Conservation (phyloP, 1,284 basidiomycete genomes). For the Heliocybe sulcata region DNA sequence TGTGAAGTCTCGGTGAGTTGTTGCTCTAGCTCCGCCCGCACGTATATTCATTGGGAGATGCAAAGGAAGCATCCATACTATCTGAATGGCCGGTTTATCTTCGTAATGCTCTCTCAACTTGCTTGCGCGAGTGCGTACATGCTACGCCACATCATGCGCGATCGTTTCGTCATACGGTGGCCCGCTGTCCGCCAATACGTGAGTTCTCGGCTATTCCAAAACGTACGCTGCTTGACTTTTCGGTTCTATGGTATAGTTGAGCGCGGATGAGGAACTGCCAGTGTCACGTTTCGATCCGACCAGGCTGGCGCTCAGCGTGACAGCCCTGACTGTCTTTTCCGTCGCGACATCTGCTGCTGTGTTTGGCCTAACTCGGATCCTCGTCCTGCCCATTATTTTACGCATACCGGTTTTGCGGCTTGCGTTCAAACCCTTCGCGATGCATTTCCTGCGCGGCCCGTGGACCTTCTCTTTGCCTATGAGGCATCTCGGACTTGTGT, state of each 20-base stretch:
- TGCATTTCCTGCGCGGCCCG: slow-evolving; percentile 52
- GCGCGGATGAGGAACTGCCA: not conserved
- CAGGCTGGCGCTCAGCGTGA: slow-evolving; percentile 24
- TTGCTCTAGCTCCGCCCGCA: slow-evolving; percentile 5
- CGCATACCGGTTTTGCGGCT: slow-evolving; percentile 41
- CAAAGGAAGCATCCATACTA: slow-evolving; percentile 63
- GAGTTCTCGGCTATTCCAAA: slow-evolving; percentile 4
- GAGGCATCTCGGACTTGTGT: slow-evolving; percentile 35
- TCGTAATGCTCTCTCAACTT: slow-evolving; percentile 46
- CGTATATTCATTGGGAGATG: not conserved
- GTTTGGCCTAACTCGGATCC: slow-evolving; percentile 36
- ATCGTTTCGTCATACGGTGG: slow-evolving; percentile 51
- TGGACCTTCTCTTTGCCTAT: slow-evolving; percentile 46
- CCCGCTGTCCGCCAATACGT: slow-evolving; percentile 13
- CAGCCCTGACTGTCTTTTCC: slow-evolving; percentile 29
- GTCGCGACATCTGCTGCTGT: slow-evolving; percentile 32
- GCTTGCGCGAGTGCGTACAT: slow-evolving; percentile 36
- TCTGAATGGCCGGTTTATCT: slow-evolving; percentile 57
- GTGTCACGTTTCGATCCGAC: not conserved
- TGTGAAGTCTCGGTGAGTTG: slow-evolving; percentile 55
- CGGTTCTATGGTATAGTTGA: not conserved
- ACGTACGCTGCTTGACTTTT: not conserved
- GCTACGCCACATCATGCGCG: slow-evolving; percentile 47
- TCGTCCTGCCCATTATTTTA: slow-evolving; percentile 44
- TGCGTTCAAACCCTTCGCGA: slow-evolving; percentile 49